Conservation (phyloP, 1,284 basidiomycete species). For the Malassezia vespertilionis region DNA sequence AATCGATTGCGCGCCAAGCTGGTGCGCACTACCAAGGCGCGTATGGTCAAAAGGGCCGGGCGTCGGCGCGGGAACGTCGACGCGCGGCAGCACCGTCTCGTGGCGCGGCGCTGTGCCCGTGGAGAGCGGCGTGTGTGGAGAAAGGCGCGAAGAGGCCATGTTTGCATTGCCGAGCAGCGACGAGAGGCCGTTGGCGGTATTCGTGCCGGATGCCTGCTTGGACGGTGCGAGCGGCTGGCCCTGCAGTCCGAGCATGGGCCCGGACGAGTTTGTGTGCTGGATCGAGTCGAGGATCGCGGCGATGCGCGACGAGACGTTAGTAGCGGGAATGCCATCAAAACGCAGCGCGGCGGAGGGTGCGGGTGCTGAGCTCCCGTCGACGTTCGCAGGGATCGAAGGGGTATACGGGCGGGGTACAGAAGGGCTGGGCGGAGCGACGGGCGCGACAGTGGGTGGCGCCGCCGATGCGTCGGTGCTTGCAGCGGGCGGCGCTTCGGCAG, state of each 20-base stretch:
- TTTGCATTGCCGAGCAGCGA: slow-evolving; percentile 10
- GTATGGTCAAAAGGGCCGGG: slow-evolving; percentile 1
- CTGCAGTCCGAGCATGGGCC: slow-evolving; percentile 15
- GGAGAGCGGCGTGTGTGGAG: slow-evolving; percentile 12
- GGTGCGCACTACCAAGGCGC: not conserved
- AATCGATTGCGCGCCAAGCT: not conserved
- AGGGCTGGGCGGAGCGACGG: not conserved
- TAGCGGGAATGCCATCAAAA: not conserved
- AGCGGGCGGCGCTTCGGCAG: too few species aligned
- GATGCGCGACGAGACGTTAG: slow-evolving; percentile 15
- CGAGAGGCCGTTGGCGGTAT: not conserved
- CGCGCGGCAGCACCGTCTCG: not conserved
- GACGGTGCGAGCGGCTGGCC: slow-evolving; percentile 15
- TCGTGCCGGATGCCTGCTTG: slow-evolving; percentile 3
- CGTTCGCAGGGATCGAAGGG: slow-evolving; percentile 10
- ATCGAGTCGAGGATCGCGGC: slow-evolving; percentile 18
- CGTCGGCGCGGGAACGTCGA: slow-evolving; percentile 1
- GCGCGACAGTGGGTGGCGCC: not conserved
- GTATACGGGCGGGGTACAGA: slow-evolving; percentile 11
- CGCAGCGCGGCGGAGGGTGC: not conserved
- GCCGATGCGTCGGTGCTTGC: too few species aligned
- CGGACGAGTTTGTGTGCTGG: slow-evolving; percentile 9
- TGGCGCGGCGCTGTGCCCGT: slow-evolving; percentile 8
- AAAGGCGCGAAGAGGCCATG: not conserved
- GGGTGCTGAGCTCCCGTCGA: too few species aligned